Evolutionary conservation across 2,329 filamentous ascomycete genomes (phyloP), one percentile per base, ranked within the genome.

Genomic region (Paracoccidioides lutzii): DNA sequence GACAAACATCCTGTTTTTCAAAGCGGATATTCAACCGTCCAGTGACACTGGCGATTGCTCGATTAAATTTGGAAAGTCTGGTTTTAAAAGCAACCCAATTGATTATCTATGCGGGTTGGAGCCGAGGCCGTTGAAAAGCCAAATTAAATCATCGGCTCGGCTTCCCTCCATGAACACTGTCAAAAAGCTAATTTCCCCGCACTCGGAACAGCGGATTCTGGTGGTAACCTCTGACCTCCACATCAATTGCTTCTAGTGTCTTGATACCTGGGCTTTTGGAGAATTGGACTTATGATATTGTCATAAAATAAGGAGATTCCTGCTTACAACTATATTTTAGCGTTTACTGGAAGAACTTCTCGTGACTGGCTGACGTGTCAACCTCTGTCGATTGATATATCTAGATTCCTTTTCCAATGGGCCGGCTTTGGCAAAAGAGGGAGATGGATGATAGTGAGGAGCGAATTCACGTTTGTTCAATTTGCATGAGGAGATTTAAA

Each of bases 401-500:
- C 43, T 5, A 1, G 4, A 2, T 46, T 14, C 12, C 8, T 35
- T n/a, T 4, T n/a, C 14, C 48, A 35, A 51, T 51, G 48, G 35
- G n/a, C 28, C 48, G 48, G n/a, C 48, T 15, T 22, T 35, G 33
- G 22, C 33, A 40, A 9, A 51, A 40, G 9, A 7, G 30, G 6
- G 9, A 22, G 9, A 35, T 14, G 12, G 15, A 51, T 28, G 35
- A 51, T n/a, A 28, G 10, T 12, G 9, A 33, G 15, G 48, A 51
- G 14, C 32, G 48, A 10, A 38, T 30, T 10, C 35, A 51, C 40
- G 60, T 62, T 14, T 67, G 65, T 56, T 62, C 57, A 33, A 62
- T 64, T 52, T 70, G 67, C 58, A 60, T 61, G 35, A 61, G 63
- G 50, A 58, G 62, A 14, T 70, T 70, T 60, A 69, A 69, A 55